Percentiles rank a stretch among this genome's conserved stretches.
These are phyloP conservation scores for Candida orba DNA, from an alignment of 805 yeast species.

Conservation along the genomic window DNA sequence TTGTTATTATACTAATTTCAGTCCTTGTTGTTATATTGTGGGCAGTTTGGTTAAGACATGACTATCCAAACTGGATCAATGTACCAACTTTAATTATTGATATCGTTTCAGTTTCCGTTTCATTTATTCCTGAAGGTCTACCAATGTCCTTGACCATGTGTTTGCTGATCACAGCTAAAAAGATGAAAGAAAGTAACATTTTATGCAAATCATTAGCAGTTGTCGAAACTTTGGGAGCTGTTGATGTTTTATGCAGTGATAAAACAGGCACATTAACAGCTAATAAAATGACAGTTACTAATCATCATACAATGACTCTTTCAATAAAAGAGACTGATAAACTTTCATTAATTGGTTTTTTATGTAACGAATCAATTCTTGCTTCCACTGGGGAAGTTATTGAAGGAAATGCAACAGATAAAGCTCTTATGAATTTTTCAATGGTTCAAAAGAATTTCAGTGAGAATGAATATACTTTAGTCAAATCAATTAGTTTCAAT, in stretches of 20 bases:
- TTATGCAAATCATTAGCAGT: conserved; percentile 39
- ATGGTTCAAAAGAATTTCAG: conserved; percentile 9
- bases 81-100: conserved; percentile 36
- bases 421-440: conserved; percentile 32
- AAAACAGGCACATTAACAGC: conserved; percentile 43
- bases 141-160: conserved; percentile 46
- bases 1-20: conserved; percentile 24
- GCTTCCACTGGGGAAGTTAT: conserved; percentile 14
- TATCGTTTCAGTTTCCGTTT: conserved; percentile 38
- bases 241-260: conserved; percentile 38
- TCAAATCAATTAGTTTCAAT: conserved; percentile 29
- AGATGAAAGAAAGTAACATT: conserved; percentile 38
- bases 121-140: conserved; percentile 46
- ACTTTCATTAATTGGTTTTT: conserved; percentile 19
- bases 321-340: background rate
- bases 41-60: conserved; percentile 36
- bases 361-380: conserved; percentile 32
- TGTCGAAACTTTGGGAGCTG: conserved; percentile 52
- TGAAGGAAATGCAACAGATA: conserved; percentile 44
- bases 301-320: conserved; percentile 10
- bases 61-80: conserved; percentile 35
- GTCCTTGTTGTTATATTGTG: conserved; percentile 31
- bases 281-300: conserved; percentile 39
- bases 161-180: conserved; percentile 39
- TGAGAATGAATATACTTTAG: conserved; percentile 25